Evolutionary conservation across 2,329 filamentous ascomycete species (phyloP), one percentile per base, ranked within the genome.

Genomic region (Aspergillus thermomutatus): DNA sequence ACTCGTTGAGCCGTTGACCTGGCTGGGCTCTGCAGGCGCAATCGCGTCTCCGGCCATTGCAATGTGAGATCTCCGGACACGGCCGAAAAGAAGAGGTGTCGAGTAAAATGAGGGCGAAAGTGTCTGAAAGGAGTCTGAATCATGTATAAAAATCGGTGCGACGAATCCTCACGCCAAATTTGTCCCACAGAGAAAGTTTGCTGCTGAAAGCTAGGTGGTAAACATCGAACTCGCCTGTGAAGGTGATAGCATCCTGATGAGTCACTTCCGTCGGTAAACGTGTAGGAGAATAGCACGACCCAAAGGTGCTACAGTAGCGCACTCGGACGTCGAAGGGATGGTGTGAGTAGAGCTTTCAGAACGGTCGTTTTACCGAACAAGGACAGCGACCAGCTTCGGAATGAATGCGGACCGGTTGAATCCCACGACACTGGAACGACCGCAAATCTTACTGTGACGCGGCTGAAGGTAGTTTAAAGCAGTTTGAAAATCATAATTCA

Each of bases 1-100:
- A 53, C 58, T 47, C 49, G 51, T 48, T 28, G 53, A 57, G 49
- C 65, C 69, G 53, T 68, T 68, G 51, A 51, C 57, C 53, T 66
- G 64, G 53, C 54, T 66, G 58, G 57, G 53, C 53, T 59, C 57
- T 28, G 57, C 54, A 52, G 59, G 49, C 49, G 46, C 49, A 48
- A 61, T 64, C 60, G 64, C 67, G 37, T 64, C 60, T 49, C 48
- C 52, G 53, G 59, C 63, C 66, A 66, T 70, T 47, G 48, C 58
- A 54, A 52, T 43, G 28, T 48, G 40, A 21, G 41, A 45, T 25
- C 37, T 40, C 4, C n/a, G 26, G 4, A 23, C 2, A 31, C n/a
- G 8, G 14, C 27, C 11, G 17, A 21, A 17, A 37, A 46, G 14
- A 43, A n/a, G n/a, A 17, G 21, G n/a, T n/a, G 31, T 17, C 14